phyloP scores from a whole-genome alignment of 2,329 filamentous ascomycete genomes.

The Fusarium marasasianum region DNA sequence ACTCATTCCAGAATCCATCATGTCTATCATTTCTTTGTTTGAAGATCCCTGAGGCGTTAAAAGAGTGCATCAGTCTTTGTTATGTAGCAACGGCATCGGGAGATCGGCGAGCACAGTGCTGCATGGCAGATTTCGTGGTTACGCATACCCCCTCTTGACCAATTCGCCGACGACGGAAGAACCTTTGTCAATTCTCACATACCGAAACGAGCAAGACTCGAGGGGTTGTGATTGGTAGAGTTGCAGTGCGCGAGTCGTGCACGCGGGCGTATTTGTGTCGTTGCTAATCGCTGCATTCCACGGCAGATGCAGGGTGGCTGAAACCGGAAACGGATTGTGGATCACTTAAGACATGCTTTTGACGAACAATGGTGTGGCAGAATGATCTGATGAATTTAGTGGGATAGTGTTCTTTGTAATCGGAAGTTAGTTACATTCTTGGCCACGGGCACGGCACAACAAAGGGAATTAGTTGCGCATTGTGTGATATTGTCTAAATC shows the following conservation, averaged over 20 bases:
- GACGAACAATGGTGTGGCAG: background rate
- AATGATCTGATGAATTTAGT: background rate
- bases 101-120: background rate
- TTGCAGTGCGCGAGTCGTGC: background rate
- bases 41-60: background rate
- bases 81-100: background rate
- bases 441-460: background rate
- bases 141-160: background rate
- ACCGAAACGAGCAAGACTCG: accelerated
- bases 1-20: background rate
- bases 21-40: background rate
- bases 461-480: no score
- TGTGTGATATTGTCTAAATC: accelerated
- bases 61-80: background rate
- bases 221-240: background rate
- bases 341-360: background rate
- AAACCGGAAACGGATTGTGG: background rate
- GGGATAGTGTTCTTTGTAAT: background rate
- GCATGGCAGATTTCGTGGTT: background rate
- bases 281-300: background rate
- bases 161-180: background rate
- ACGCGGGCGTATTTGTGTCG: background rate
- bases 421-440: background rate
- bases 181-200: background rate
- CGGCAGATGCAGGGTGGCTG: background rate